These are phyloP conservation scores for Rhodomyrtus tomentosa DNA, from an alignment of 345 rosid genomes.

Conservation along the genomic window DNA sequence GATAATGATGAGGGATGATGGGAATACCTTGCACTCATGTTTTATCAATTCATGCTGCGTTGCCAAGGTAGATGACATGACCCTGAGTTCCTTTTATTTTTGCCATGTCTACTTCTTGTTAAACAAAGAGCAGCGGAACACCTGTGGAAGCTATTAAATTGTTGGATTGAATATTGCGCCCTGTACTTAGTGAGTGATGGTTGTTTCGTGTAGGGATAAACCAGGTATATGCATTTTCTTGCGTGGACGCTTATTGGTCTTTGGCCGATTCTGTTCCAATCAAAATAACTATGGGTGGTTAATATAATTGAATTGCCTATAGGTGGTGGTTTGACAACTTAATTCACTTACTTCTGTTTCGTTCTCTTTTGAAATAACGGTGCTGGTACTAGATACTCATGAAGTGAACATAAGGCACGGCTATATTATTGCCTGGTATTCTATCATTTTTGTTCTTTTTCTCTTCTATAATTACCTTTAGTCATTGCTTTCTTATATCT, in stretches of 20 bases:
- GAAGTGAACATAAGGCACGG: neutral
- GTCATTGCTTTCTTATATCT: neutral
- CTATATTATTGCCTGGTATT: neutral
- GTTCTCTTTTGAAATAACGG: neutral
- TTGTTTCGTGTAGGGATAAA: slow-evolving; percentile 1
- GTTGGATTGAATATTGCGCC: neutral
- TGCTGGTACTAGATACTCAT: neutral
- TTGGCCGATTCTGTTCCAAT: neutral
- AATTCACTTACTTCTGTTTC: neutral
- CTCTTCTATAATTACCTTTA: neutral
- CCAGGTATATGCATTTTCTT: neutral
- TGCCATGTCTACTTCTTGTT: slow-evolving; percentile 21
- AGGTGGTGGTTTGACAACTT: slow-evolving; percentile 2
- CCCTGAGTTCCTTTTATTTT: slow-evolving; percentile 39
- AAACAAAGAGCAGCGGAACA: slow-evolving; percentile 15
- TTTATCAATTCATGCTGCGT: slow-evolving; percentile 92
- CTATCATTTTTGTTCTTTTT: slow-evolving; percentile 2
- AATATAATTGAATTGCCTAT: slow-evolving; percentile 2
- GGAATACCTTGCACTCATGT: slow-evolving; percentile 90
- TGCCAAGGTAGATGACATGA: slow-evolving; percentile 83
- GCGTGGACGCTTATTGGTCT: neutral
- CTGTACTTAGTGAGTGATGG: slow-evolving; percentile 1
- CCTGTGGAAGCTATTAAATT: slow-evolving; percentile 4
- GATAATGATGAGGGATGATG: slow-evolving; percentile 95
- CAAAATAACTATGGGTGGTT: neutral